phyloP scores from a whole-genome alignment of 2,329 filamentous ascomycete genomes.

The Trichoderma sp. region DNA sequence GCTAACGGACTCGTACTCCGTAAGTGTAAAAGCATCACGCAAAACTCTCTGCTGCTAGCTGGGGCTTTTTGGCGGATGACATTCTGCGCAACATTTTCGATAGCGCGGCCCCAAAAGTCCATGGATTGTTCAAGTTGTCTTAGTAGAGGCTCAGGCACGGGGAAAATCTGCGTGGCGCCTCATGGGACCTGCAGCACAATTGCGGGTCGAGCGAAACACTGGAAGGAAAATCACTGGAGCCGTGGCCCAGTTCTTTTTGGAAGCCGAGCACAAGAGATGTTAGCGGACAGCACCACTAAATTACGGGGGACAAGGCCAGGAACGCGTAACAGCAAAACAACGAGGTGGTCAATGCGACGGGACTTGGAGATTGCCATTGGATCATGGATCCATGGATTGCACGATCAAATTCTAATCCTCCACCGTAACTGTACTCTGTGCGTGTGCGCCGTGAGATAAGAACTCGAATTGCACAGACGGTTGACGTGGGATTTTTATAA shows the following conservation, averaged over 20 bases:
- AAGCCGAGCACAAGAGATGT: not conserved
- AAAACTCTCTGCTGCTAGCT: not conserved
- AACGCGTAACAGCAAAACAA: not conserved
- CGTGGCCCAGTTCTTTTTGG: not conserved
- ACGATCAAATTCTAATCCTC: not conserved
- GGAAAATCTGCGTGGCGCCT: constrained; percentile 7
- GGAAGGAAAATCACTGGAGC: not conserved
- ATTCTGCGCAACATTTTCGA: constrained; percentile 7
- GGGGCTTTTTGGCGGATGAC: not conserved
- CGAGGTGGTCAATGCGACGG: not conserved
- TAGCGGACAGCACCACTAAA: not conserved
- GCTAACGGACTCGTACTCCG: not conserved
- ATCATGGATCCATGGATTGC: not conserved
- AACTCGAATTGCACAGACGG: not conserved
- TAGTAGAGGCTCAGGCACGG: not conserved
- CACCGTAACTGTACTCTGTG: not conserved
- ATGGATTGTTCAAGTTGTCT: not conserved
- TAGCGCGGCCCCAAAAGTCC: constrained; percentile 1
- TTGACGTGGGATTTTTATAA: not conserved
- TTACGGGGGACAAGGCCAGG: not conserved
- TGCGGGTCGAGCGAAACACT: not conserved
- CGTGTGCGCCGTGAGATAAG: not conserved
- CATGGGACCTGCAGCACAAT: not conserved
- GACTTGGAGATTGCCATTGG: not conserved
- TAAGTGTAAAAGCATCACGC: not conserved